Evolutionary conservation across 2,329 filamentous ascomycete species (phyloP), one percentile per base, ranked within the genome.

Genomic region (Penicillium aurantiogriseum): DNA sequence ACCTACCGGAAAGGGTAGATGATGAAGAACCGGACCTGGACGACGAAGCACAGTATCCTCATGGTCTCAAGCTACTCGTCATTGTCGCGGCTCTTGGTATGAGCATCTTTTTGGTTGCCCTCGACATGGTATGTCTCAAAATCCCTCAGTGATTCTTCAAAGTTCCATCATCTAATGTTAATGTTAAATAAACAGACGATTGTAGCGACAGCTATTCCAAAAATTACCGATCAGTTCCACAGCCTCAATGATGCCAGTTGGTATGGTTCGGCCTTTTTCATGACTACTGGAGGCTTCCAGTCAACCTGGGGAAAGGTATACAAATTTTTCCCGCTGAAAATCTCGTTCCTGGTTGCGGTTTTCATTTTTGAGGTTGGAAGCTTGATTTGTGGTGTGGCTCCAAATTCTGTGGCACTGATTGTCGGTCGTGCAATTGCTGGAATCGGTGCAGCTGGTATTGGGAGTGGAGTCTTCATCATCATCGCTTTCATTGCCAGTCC

Each of bases 281-380:
- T 77, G 42, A 73, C 71, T 0, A 56, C 70, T 2, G 70, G 65
- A 4, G 61, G 67, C 1, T 71, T 71, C 47, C 71, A 75, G 52
- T 62, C 67, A 0, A 63, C 67, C 11, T 75, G 67, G 65, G 74
- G 71, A 7, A 73, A 71, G 46, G 40, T 63, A 4, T 73, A 68
- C 63, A 71, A 68, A 47, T 69, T 67, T 46, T 73, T 69, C 43
- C 56, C 63, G 5, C 47, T 74, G 11, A 77, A 76, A 56, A 44
- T 52, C 4, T 63, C 67, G 0, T 79, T 74, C 55, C 50, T 80
- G 1, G 36, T 64, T 5, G 65, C 69, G 2, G 71, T 80, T 15
- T 42, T 73, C 10, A 60, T 80, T 33, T 80, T 80, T 56, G 76
- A 80, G 56, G n/a, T 75, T 15, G 78, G 77, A 1, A 73, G 67